phyloP scores from a whole-genome alignment of 2,329 filamentous ascomycete genomes.

The Beauveria asiatica region DNA sequence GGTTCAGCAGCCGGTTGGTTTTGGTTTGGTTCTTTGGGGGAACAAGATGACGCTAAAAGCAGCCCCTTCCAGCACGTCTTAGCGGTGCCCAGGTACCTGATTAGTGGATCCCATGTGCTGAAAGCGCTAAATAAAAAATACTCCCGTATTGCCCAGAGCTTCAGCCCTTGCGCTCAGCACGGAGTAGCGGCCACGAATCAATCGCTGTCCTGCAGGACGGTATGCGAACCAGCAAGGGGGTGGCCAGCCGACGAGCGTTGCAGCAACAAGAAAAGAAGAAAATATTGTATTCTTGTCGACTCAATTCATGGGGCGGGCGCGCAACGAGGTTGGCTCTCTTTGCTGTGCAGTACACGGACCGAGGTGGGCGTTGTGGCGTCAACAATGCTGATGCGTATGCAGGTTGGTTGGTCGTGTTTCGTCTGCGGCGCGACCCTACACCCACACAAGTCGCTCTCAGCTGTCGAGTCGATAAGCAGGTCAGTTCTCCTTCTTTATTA shows the following conservation, averaged over 20 bases:
- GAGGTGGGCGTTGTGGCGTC: not conserved
- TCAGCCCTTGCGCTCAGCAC: not conserved
- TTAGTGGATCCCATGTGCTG: not conserved
- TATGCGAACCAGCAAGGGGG: not conserved
- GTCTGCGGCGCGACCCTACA: not conserved
- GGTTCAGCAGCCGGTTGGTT: not conserved
- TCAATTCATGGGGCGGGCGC: not conserved
- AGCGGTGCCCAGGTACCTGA: not conserved
- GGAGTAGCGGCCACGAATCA: conserved; percentile 3
- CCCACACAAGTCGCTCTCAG: conserved; percentile 7
- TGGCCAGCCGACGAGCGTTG: not conserved
- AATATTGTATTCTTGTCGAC: not conserved
- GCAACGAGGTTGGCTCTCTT: not conserved
- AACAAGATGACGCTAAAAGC: not conserved
- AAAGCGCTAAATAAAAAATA: not conserved
- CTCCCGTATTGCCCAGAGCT: too few species aligned
- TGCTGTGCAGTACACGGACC: not conserved
- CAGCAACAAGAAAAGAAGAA: conserved; percentile 1
- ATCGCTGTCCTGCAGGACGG: not conserved
- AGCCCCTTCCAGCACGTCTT: not conserved
- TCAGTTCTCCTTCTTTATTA: not conserved
- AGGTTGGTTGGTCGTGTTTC: not conserved
- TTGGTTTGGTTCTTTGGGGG: not conserved
- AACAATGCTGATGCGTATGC: not conserved
- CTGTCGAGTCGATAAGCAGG: not conserved